phyloP scores from a whole-genome alignment of 495 filamentous ascomycete genomes.

The Evernia prunastri region DNA sequence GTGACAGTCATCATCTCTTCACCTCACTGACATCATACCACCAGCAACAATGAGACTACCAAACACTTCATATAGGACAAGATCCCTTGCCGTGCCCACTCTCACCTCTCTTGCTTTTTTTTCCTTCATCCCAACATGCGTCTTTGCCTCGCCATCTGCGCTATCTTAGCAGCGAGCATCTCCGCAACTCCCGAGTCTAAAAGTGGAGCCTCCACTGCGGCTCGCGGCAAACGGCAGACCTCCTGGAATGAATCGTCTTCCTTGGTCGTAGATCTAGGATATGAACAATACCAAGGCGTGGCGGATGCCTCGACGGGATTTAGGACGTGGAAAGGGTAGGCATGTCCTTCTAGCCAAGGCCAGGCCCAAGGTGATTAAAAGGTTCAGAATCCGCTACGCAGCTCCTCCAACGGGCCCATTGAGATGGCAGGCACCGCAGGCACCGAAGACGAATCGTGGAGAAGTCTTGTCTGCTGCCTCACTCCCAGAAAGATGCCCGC shows the following conservation, averaged over 20 bases:
- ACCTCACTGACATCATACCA: too few relatives aligned
- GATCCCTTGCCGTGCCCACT: background rate
- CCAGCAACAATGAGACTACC: background rate
- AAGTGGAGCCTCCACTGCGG: constrained; percentile 2
- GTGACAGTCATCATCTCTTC: too few relatives aligned
- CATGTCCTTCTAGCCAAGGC: constrained; percentile 26
- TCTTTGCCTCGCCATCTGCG: background rate
- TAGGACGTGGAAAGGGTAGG: constrained; percentile 49
- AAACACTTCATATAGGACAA: background rate
- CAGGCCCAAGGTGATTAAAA: constrained; percentile 34
- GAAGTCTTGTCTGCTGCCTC: constrained; percentile 26
- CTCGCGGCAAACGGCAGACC: constrained; percentile 18
- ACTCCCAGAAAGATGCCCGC: constrained; percentile 19
- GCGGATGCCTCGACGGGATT: constrained; percentile 20
- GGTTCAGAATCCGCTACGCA: constrained; percentile 54
- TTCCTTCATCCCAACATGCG: background rate
- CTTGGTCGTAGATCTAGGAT: constrained; percentile 23
- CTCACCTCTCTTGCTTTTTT: background rate
- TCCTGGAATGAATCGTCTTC: background rate
- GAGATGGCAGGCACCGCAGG: constrained; percentile 51
- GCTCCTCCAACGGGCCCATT: constrained; percentile 49
- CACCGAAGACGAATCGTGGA: constrained; percentile 47
- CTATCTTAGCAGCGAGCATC: constrained; percentile 1
- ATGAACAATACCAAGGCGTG: constrained; percentile 26
- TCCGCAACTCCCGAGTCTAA: constrained; percentile 12